These are phyloP conservation scores for Asterophora parasitica DNA, from an alignment of 768 basidiomycete genomes.

Conservation along the genomic window DNA sequence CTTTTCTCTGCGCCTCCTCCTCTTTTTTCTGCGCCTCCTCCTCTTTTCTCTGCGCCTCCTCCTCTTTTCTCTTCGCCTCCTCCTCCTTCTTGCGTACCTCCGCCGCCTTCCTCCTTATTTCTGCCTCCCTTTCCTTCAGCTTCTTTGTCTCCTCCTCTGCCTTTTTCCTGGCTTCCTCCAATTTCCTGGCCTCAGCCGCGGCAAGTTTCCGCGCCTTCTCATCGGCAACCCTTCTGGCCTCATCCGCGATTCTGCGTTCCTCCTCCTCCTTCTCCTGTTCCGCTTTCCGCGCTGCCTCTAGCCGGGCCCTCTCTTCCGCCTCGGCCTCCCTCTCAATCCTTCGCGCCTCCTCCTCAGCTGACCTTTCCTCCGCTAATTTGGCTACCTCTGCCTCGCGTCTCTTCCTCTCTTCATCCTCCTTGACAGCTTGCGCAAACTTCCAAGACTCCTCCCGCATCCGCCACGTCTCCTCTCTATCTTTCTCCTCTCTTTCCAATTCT, in stretches of 20 bases:
- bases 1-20: constrained; percentile 17
- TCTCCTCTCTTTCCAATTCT: constrained; percentile 3
- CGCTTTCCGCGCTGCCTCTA: no score
- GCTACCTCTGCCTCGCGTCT: constrained; percentile 11
- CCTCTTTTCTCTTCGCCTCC: constrained; percentile 22
- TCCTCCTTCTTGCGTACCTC: constrained; percentile 15
- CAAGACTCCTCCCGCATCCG: constrained; percentile 3
- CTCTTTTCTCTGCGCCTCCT: constrained; percentile 14
- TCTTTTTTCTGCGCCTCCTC: constrained; percentile 24
- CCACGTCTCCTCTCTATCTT: constrained; percentile 12
- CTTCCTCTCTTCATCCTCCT: constrained; percentile 11
- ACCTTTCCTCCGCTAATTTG: constrained; percentile 11
- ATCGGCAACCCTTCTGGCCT: constrained; percentile 1
- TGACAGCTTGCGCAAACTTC: constrained; percentile 4
- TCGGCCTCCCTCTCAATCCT: constrained; percentile 21
- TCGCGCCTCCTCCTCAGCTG: constrained; percentile 15
- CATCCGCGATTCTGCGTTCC: no score
- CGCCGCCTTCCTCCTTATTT: constrained; percentile 19
- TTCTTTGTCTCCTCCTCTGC: constrained; percentile 20
- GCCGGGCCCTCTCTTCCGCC: constrained; percentile 17
- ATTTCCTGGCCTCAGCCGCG: constrained; percentile 15
- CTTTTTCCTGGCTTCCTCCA: constrained; percentile 22
- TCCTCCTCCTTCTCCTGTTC: no score
- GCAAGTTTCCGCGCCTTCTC: constrained; percentile 10
- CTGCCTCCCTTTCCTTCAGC: constrained; percentile 24